Conservation (phyloP, 352 stramenopile species). For the Peronosclerospora sorghi region DNA sequence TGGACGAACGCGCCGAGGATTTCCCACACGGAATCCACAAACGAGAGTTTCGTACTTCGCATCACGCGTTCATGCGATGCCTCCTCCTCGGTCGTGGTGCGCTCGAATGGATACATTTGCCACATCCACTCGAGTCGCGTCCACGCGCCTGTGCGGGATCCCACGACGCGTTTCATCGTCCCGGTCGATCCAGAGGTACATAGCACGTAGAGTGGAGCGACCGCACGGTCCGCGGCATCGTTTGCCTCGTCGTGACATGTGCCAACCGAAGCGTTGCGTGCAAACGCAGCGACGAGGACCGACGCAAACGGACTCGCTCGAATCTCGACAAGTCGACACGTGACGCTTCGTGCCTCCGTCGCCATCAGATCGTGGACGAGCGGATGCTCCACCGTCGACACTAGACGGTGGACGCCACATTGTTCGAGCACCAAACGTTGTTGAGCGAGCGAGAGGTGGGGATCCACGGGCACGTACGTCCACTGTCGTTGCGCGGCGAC, state of each 20-base stretch:
- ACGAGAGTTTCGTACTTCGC: slow-evolving; percentile 33
- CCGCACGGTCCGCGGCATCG: no score
- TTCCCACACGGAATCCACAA: slow-evolving; percentile 48
- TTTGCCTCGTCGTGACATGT: no score
- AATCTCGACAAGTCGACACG: neutral
- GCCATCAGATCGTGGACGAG: slow-evolving; percentile 12
- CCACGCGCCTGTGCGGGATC: slow-evolving; percentile 27
- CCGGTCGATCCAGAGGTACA: slow-evolving; percentile 52
- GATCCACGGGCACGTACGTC: slow-evolving; percentile 41
- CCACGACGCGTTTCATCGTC: slow-evolving; percentile 31
- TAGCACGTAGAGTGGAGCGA: slow-evolving; percentile 43
- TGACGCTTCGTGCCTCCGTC: neutral
- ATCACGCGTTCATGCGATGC: slow-evolving; percentile 20
- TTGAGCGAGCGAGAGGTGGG: slow-evolving; percentile 13
- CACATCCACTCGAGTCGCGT: slow-evolving; percentile 45
- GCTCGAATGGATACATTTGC: slow-evolving; percentile 27
- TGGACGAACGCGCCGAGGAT: slow-evolving; percentile 36
- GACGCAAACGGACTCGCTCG: slow-evolving; percentile 13
- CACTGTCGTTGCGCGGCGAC: slow-evolving; percentile 18
- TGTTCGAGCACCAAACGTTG: slow-evolving; percentile 22
- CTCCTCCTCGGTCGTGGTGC: neutral
- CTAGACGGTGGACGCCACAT: slow-evolving; percentile 14
- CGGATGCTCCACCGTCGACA: slow-evolving; percentile 16
- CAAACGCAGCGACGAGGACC: slow-evolving; percentile 11
- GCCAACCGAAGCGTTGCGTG: neutral